Conservation (phyloP, 305 asterid species). For the Rubia balearica region DNA sequence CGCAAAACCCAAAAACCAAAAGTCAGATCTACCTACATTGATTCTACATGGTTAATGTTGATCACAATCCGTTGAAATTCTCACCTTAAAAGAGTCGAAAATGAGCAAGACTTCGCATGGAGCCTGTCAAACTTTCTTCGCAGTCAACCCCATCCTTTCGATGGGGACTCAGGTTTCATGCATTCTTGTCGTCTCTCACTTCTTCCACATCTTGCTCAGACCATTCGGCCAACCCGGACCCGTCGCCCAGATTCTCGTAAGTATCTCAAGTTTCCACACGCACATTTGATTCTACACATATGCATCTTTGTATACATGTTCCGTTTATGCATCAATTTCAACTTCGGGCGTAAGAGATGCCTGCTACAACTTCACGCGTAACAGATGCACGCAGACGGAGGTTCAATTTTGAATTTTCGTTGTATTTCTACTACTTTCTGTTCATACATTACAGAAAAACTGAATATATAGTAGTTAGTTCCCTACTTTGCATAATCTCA, state of each 20-base stretch:
- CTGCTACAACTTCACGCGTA: not conserved
- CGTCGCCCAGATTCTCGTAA: slow-evolving; percentile 95
- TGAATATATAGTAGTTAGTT: too few species aligned
- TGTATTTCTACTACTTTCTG: not conserved
- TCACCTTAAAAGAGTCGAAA: slow-evolving; percentile 4
- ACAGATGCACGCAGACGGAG: not conserved
- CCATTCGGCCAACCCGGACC: slow-evolving; percentile 94
- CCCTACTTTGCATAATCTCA: too few species aligned
- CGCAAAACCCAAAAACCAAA: not conserved
- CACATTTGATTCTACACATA: slow-evolving; percentile 4
- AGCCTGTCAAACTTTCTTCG: slow-evolving; percentile 41
- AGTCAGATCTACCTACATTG: not conserved
- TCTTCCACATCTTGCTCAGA: slow-evolving; percentile 73
- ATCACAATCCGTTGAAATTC: slow-evolving; percentile 5
- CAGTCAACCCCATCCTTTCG: slow-evolving; percentile 75
- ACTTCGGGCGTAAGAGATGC: not conserved
- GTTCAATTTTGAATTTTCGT: not conserved
- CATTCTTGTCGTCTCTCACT: slow-evolving; percentile 85
- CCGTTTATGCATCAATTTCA: not conserved
- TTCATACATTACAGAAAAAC: not conserved
- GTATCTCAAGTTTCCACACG: slow-evolving; percentile 54
- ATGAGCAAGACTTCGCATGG: slow-evolving; percentile 32
- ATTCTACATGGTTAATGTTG: not conserved
- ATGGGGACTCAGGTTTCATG: slow-evolving; percentile 78
- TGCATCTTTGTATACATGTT: not conserved